phyloP scores from a whole-genome alignment of 805 yeast genomes.

The Candida cerambycidarum region DNA sequence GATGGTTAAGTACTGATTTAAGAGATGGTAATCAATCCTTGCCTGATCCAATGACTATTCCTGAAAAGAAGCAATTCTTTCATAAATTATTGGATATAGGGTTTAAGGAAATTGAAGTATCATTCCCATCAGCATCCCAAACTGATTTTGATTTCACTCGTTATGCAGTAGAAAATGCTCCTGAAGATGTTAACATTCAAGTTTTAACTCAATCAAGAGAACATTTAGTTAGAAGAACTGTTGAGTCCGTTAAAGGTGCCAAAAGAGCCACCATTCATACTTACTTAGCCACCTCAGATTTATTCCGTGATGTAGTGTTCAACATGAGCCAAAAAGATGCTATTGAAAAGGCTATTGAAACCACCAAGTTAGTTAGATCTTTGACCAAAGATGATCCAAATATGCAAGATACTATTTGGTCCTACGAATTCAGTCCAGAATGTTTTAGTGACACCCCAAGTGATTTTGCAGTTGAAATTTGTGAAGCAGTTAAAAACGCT shows the following conservation, averaged over 20 bases:
- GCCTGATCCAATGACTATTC: slow-evolving; percentile 80
- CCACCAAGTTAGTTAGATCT: slow-evolving; percentile 64
- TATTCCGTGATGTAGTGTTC: slow-evolving; percentile 74
- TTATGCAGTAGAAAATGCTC: slow-evolving; percentile 75
- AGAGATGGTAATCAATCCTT: slow-evolving; percentile 81
- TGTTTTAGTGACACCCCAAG: slow-evolving; percentile 73
- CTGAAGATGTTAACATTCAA: slow-evolving; percentile 72
- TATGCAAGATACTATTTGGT: slow-evolving; percentile 64
- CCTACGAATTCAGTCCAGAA: slow-evolving; percentile 77
- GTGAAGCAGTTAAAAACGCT: slow-evolving; percentile 75
- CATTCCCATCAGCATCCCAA: slow-evolving; percentile 81
- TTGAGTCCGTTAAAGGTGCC: slow-evolving; percentile 71
- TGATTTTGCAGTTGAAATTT: slow-evolving; percentile 71
- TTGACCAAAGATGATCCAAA: slow-evolving; percentile 74
- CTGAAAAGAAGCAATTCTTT: slow-evolving; percentile 72
- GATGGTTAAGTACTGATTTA: slow-evolving; percentile 78
- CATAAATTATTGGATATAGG: slow-evolving; percentile 71
- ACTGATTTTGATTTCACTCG: slow-evolving; percentile 81
- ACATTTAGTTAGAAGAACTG: slow-evolving; percentile 69
- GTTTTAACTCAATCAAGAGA: slow-evolving; percentile 78
- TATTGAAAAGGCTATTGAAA: slow-evolving; percentile 64
- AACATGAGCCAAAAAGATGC: slow-evolving; percentile 71
- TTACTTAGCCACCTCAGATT: slow-evolving; percentile 73
- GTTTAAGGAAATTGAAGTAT: slow-evolving; percentile 77
- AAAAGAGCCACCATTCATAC: slow-evolving; percentile 71